Percentiles rank a stretch among this genome's conserved stretches.
phyloP scores from a whole-genome alignment of 2,329 filamentous ascomycete genomes.

The Dothistroma septosporum region DNA sequence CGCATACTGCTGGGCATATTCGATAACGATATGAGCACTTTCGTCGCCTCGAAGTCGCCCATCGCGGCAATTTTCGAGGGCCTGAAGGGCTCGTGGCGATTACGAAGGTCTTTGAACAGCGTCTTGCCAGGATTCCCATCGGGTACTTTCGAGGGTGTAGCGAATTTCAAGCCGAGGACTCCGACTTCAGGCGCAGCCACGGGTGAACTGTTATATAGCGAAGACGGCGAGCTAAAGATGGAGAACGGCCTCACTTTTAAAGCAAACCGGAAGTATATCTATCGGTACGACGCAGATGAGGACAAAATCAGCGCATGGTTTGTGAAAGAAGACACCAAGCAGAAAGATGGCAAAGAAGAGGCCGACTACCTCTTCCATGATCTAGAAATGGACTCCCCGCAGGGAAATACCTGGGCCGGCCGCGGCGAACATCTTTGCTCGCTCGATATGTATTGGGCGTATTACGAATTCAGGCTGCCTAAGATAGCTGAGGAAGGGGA shows the following conservation, averaged over 20 bases:
- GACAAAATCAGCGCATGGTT: slow-evolving; percentile 73
- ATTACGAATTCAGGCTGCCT: slow-evolving; percentile 58
- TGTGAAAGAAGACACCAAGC: slow-evolving; percentile 59
- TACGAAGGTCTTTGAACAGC: slow-evolving; percentile 33
- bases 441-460: slow-evolving; percentile 67
- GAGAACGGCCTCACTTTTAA: slow-evolving; percentile 48
- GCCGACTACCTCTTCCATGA: slow-evolving; percentile 74
- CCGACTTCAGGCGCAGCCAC: slow-evolving; percentile 28
- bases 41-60: slow-evolving; percentile 21
- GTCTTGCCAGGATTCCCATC: slow-evolving; percentile 34
- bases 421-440: slow-evolving; percentile 66
- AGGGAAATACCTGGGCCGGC: slow-evolving; percentile 52
- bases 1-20: background rate
- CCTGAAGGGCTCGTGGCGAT: slow-evolving; percentile 34
- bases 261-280: slow-evolving; percentile 66
- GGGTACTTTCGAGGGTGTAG: slow-evolving; percentile 35
- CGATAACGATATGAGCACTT: background rate
- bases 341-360: slow-evolving; percentile 34
- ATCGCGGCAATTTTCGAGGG: slow-evolving; percentile 31
- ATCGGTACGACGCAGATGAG: slow-evolving; percentile 61
- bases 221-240: slow-evolving; percentile 35
- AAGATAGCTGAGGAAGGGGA: slow-evolving; percentile 24
- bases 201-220: slow-evolving; percentile 34
- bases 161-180: slow-evolving; percentile 33
- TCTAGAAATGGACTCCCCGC: slow-evolving; percentile 54